Conservation (phyloP, 352 stramenopile genomes). For the Globisporangium abappressorium region DNA sequence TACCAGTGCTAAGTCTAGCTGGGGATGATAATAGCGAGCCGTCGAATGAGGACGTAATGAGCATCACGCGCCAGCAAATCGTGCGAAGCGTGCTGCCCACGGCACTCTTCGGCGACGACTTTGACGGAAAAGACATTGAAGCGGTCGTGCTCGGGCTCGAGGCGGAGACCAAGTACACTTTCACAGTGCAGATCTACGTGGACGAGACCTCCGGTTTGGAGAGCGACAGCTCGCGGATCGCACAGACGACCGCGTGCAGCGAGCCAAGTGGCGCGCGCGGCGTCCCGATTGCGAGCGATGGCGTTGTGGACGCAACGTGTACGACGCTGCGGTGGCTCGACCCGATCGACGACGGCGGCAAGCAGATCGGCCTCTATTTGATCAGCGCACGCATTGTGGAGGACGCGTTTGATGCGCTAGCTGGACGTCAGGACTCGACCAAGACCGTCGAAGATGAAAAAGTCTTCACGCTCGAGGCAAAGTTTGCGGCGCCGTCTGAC, state of each 20-base stretch:
- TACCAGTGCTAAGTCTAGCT: background rate
- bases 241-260: conserved; percentile 38
- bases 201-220: conserved; percentile 45
- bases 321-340: conserved; percentile 56
- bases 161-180: conserved; percentile 64
- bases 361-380: conserved; percentile 40
- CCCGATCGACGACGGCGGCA: conserved; percentile 51
- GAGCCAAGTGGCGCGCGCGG: conserved; percentile 39
- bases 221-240: conserved; percentile 48
- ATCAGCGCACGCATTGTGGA: conserved; percentile 25
- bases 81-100: conserved; percentile 60
- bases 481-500: background rate
- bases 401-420: conserved; percentile 7
- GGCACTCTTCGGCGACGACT: conserved; percentile 68
- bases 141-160: conserved; percentile 42
- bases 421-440: conserved; percentile 13
- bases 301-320: conserved; percentile 26
- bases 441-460: conserved; percentile 9
- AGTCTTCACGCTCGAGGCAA: conserved; percentile 14
- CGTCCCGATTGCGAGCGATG: conserved; percentile 25
- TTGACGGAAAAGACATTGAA: conserved; percentile 77
- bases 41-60: conserved; percentile 24
- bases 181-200: conserved; percentile 67
- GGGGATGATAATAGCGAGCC: background rate
- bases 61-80: conserved; percentile 51